Evolutionary conservation across 1,284 basidiomycete genomes (phyloP).

Genomic region (Malassezia obtusa): DNA sequence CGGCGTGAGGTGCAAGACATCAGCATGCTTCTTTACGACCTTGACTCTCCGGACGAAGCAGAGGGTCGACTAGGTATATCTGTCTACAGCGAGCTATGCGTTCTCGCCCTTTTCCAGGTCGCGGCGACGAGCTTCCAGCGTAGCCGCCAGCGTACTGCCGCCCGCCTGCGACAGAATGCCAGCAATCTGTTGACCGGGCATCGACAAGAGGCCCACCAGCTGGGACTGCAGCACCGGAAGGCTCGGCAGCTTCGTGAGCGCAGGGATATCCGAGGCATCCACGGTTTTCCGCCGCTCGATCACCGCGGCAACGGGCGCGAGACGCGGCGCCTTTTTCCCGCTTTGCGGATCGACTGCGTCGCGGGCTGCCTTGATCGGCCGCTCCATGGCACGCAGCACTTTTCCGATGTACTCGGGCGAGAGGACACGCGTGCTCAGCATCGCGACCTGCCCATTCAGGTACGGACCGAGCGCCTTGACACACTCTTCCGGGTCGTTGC

Average conservation of each 20-base stretch:
- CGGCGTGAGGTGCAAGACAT: neutral
- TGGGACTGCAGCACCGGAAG: slow-evolving; percentile 27
- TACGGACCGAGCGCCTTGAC: slow-evolving; percentile 3
- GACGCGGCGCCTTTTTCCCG: slow-evolving; percentile 8
- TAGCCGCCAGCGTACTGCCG: slow-evolving; percentile 30
- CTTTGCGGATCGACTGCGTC: slow-evolving; percentile 4
- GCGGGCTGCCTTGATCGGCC: slow-evolving; percentile 1
- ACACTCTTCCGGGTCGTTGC: neutral
- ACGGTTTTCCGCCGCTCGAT: slow-evolving; percentile 5
- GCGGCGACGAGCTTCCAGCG: slow-evolving; percentile 35
- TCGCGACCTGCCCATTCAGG: slow-evolving; percentile 6
- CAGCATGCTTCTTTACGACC: neutral
- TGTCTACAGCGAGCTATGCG: neutral
- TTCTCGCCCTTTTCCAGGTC: slow-evolving; percentile 23
- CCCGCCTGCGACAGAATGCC: slow-evolving; percentile 32
- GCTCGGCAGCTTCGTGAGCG: slow-evolving; percentile 14
- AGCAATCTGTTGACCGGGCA: slow-evolving; percentile 33
- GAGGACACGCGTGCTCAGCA: slow-evolving; percentile 11
- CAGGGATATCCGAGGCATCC: slow-evolving; percentile 8
- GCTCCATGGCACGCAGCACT: slow-evolving; percentile 15
- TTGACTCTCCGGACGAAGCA: too few species aligned
- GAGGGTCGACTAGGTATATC: too few species aligned
- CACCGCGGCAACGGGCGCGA: slow-evolving; percentile 6
- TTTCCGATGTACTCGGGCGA: slow-evolving; percentile 17
- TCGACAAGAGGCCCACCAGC: slow-evolving; percentile 39